These are phyloP conservation scores for Colletotrichum horii DNA, from an alignment of 2,329 filamentous ascomycete species.

Conservation along the genomic window DNA sequence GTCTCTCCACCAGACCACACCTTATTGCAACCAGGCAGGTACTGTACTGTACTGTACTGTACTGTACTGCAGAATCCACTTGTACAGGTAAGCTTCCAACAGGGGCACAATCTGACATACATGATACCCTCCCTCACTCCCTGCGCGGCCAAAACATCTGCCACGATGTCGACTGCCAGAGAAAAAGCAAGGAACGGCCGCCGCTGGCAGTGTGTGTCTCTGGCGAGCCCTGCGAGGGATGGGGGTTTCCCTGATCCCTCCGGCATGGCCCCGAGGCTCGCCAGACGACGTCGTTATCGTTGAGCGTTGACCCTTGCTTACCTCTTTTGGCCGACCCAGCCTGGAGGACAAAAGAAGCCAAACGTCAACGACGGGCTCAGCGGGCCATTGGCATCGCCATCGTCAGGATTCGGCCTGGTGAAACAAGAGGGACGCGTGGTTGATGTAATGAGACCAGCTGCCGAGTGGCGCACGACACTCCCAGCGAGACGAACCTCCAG, in stretches of 20 bases:
- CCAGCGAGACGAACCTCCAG: not conserved
- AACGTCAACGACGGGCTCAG: not conserved
- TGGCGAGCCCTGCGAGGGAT: not conserved
- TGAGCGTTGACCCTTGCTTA: not conserved
- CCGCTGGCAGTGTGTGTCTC: not conserved
- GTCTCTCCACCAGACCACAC: not conserved
- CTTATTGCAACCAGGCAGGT: not conserved
- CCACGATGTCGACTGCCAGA: not conserved
- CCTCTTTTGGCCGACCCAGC: not conserved
- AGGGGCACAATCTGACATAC: conserved; percentile 14
- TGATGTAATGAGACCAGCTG: not conserved
- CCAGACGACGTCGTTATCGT: not conserved
- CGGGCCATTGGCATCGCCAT: not conserved
- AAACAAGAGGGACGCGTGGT: not conserved
- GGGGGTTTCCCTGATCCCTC: not conserved
- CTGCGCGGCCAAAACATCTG: not conserved
- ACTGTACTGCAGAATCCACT: not conserved
- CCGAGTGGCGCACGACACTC: not conserved
- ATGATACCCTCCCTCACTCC: not conserved
- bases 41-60: no score
- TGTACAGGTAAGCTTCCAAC: not conserved
- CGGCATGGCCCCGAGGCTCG: not conserved
- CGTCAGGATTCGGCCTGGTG: not conserved
- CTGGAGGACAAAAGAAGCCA: not conserved
- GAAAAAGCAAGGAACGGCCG: not conserved